These are phyloP conservation scores for Naganishia kalamii DNA, from an alignment of 768 basidiomycete species.

Conservation along the genomic window DNA sequence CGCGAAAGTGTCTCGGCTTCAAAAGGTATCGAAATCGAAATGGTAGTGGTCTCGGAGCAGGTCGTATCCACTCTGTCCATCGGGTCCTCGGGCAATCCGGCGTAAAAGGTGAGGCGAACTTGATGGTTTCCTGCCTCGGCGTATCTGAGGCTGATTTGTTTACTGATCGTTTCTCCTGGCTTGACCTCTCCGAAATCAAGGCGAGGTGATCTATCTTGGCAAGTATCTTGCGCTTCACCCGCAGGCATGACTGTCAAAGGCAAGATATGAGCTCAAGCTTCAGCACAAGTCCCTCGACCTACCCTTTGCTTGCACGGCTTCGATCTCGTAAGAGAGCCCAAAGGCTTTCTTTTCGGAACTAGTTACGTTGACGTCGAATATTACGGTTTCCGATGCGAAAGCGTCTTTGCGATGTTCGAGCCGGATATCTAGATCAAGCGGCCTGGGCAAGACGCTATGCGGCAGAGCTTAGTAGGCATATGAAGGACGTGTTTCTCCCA, in stretches of 20 bases:
- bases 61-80: slow-evolving; percentile 21
- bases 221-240: background rate
- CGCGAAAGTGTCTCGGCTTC: slow-evolving; percentile 53
- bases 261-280: background rate
- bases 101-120: slow-evolving; percentile 74
- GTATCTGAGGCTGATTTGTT: slow-evolving; percentile 61
- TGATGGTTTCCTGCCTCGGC: slow-evolving; percentile 63
- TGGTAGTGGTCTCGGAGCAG: slow-evolving; percentile 53
- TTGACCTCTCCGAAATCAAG: slow-evolving; percentile 55
- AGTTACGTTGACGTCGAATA: slow-evolving; percentile 31
- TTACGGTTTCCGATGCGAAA: slow-evolving; percentile 22
- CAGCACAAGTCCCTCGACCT: slow-evolving; percentile 63
- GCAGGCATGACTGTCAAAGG: background rate
- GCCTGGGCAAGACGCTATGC: slow-evolving; percentile 12
- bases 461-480: background rate
- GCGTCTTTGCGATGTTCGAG: slow-evolving; percentile 49
- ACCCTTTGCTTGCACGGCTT: slow-evolving; percentile 55
- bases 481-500: background rate
- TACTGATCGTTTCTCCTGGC: slow-evolving; percentile 57
- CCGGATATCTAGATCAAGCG: slow-evolving; percentile 46
- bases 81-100: slow-evolving; percentile 47
- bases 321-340: slow-evolving; percentile 55
- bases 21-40: slow-evolving; percentile 65
- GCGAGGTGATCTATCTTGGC: background rate
- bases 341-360: slow-evolving; percentile 22